Evolutionary conservation across 139 green algal species (phyloP), one percentile per base, ranked within the genome.

Genomic region (Micractinium conductrix): DNA sequence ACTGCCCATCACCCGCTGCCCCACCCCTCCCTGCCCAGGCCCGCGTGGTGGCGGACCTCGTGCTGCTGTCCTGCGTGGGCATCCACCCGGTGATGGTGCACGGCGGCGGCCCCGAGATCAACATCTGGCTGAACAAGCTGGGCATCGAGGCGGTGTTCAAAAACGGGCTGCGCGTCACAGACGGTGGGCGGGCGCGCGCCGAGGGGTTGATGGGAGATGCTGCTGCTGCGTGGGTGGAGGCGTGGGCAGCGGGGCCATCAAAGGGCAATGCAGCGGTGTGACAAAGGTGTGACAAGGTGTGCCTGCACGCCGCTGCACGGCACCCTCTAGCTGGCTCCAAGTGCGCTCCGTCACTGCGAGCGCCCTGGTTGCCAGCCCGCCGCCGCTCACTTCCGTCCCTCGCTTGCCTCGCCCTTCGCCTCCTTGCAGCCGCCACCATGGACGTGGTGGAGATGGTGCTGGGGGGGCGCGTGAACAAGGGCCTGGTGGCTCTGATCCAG

Each of bases 391-490:
- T 14, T 16, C 38, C 35, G 4, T 30, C 28, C 37, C 17, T 69
- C 43, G 7, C 44, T 24, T n/a, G 2, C 16, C 45, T 16, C 28
- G 30, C 72, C 37, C 42, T 3, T 37, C 6, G 24, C n/a, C 73
- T 44, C 28, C 1, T 26, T 43, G 76, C 91, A 97, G 94, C 81
- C 10, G 85, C 91, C 44, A 99, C 97, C 9, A 99, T 99, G 97
- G 97, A 99, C 71, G 93, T 99, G 38, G 97, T 99, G 70, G 97
- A 99, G 91, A 99, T 99, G 97, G 97, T 99, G 76, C 90, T 99
- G 68, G 94, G 94, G 35, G 97, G 96, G 2, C 96, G 96, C 33
- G 97, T 99, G 35, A 99, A 99, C 91, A 99, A 99, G 89, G 93
- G 87, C 12, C 90, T 99, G 38, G 97, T 99, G 35, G 96, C 92